These are phyloP conservation scores for Pisolithus microcarpus DNA, from an alignment of 768 basidiomycete species.

Conservation along the genomic window DNA sequence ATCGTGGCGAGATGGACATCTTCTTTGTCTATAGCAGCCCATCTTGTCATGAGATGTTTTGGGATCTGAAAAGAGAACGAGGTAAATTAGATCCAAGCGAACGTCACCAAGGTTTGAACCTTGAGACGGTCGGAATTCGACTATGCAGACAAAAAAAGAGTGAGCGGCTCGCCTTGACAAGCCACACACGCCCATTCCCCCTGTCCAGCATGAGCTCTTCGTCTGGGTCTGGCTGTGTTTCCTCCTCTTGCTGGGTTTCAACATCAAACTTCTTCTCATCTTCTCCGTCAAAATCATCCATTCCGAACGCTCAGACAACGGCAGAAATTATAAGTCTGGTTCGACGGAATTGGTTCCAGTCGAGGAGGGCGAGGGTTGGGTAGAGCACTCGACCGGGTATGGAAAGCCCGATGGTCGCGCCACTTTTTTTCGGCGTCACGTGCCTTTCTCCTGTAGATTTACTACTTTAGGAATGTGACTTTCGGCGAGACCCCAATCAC, in stretches of 20 bases:
- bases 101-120: too few species aligned
- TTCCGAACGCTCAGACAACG: constrained; percentile 1
- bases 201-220: constrained; percentile 75
- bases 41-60: constrained; percentile 78
- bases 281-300: constrained; percentile 33
- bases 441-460: too few species aligned
- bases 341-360: too few species aligned
- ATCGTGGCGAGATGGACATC: constrained; percentile 80
- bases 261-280: constrained; percentile 72
- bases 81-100: too few species aligned
- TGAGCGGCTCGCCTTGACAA: constrained; percentile 63
- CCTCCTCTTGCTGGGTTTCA: constrained; percentile 47
- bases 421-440: too few species aligned
- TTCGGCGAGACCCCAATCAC: too few species aligned
- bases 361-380: too few species aligned
- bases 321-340: background rate
- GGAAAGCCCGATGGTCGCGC: too few species aligned
- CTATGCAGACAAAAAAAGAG: background rate
- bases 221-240: constrained; percentile 68
- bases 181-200: constrained; percentile 72
- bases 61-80: constrained; percentile 56
- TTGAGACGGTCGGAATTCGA: too few species aligned
- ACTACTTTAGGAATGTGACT: too few species aligned
- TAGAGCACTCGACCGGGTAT: too few species aligned
- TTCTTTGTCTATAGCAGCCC: constrained; percentile 68